Conservation (phyloP, 2,329 filamentous ascomycete species). For the Microsporum canis region DNA sequence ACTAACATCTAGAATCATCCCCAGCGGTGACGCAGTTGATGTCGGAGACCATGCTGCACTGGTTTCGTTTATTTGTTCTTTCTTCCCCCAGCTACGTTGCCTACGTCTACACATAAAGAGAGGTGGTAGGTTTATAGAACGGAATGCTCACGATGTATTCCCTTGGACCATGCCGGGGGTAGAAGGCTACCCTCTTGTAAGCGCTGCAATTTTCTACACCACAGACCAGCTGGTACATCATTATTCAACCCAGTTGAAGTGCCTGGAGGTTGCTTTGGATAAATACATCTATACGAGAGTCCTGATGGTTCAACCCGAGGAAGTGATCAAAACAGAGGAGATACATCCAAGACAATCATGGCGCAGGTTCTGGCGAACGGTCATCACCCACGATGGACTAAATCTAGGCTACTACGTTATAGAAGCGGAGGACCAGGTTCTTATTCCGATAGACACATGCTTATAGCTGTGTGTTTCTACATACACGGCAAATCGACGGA, state of each 20-base stretch:
- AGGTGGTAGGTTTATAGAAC: background rate
- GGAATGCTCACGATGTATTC: background rate
- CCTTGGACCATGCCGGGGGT: background rate
- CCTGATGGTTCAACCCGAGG: background rate
- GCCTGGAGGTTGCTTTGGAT: background rate
- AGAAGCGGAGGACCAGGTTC: background rate
- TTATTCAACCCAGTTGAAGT: background rate
- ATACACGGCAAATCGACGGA: background rate
- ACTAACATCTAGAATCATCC: conserved; percentile 1
- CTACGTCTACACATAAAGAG: background rate
- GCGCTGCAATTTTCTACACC: background rate
- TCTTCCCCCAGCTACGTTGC: background rate
- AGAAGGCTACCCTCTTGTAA: background rate
- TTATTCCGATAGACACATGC: conserved; percentile 2
- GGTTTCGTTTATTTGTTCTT: background rate
- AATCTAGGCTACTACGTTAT: background rate
- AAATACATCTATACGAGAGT: background rate
- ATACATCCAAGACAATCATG: background rate
- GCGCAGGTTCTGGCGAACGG: background rate
- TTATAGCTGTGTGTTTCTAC: background rate
- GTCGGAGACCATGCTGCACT: background rate
- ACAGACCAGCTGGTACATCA: background rate
- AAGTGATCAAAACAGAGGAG: background rate
- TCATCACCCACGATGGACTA: background rate
- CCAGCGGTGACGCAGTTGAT: background rate